Base-by-base conservation (phyloP, 805 yeast species). In the Zygosaccharomyces siamensis region DNA sequence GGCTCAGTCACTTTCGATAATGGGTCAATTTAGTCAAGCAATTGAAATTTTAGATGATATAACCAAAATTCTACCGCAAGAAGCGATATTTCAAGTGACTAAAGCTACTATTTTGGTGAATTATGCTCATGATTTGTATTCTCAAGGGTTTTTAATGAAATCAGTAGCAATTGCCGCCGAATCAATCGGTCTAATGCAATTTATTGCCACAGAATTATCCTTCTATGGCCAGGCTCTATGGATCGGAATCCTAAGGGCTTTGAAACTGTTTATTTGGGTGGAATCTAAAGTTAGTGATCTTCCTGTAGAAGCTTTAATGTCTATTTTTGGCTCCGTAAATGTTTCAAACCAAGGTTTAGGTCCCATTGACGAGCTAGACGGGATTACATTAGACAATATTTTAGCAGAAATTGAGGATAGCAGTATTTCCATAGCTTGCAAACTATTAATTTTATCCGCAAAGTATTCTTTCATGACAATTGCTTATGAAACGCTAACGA, bases 21-120 rank as follows among this genome's bases (percentile, higher is more conserved):
- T 84, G 59, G 84, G 85, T 3, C 84, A 85, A 45, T 89, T 71
- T 64, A 81, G 76, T 1, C 78, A 75, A 7, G 83, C 96, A 11
- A 69, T 84, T 30, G 66, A 55, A 1, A 67, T 72, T 12, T 67
- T 86, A 48, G 60, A 71, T 31, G 60, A 57, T 0, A 69, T 89
- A 0, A 62, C 78, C 31, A 59, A 47, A 0, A 52, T 53, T 8
- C 65, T 70, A 21, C 82, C 85, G 0, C 59, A 70, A 8, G 86
- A 85, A 46, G 68, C 64, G 33, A 71, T 77, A 49, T 72, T 78
- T 20, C 64, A 80, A 37, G 72, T 74, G 26, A 76, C 84, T 0
- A 64, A 85, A 8, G 76, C 80, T 48, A 82, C 83, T 48, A 75
- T 84, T 1, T 69, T 81, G 38, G 70, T 83, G 16, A 71, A 74